Evolutionary conservation across 495 filamentous ascomycete genomes (phyloP).

Genomic region (Podospora conica): DNA sequence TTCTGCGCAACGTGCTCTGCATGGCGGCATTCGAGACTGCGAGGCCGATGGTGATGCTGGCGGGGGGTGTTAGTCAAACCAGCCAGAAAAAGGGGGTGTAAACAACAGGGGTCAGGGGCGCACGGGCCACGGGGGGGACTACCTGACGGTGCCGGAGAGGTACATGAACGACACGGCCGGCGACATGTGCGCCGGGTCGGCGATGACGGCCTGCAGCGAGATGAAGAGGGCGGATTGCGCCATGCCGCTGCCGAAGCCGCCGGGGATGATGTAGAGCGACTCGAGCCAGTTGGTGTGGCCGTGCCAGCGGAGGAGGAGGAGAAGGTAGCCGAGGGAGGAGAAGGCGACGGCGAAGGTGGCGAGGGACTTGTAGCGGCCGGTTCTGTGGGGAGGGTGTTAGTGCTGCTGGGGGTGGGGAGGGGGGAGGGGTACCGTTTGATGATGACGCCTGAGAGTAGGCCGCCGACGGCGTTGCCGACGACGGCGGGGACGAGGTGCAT

Average conservation of each 20-base stretch:
- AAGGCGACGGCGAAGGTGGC: constrained; percentile 46
- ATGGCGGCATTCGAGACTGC: constrained; percentile 44
- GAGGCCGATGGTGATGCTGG: constrained; percentile 43
- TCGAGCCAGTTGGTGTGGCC: constrained; percentile 55
- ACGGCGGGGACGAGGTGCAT: constrained; percentile 60
- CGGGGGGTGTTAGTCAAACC: background rate
- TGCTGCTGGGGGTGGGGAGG: background rate
- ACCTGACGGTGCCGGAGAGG: constrained; percentile 43
- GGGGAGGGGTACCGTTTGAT: constrained; percentile 38
- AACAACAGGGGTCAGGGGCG: background rate
- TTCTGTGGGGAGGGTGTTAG: constrained; percentile 26
- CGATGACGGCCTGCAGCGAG: constrained; percentile 47
- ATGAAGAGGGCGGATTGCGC: constrained; percentile 50
- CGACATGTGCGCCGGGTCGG: constrained; percentile 44
- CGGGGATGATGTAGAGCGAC: constrained; percentile 57
- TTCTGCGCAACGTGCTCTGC: constrained; percentile 24
- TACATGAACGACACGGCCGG: constrained; percentile 52
- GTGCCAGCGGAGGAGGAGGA: constrained; percentile 56
- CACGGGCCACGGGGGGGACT: background rate
- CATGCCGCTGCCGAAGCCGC: constrained; percentile 50
- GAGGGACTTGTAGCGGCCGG: constrained; percentile 54
- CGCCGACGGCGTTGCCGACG: constrained; percentile 58
- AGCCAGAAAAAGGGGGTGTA: background rate
- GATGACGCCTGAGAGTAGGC: constrained; percentile 50
- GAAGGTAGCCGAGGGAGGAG: constrained; percentile 46